Conservation (phyloP, 1,284 basidiomycete genomes). For the Ganoderma sinense region DNA sequence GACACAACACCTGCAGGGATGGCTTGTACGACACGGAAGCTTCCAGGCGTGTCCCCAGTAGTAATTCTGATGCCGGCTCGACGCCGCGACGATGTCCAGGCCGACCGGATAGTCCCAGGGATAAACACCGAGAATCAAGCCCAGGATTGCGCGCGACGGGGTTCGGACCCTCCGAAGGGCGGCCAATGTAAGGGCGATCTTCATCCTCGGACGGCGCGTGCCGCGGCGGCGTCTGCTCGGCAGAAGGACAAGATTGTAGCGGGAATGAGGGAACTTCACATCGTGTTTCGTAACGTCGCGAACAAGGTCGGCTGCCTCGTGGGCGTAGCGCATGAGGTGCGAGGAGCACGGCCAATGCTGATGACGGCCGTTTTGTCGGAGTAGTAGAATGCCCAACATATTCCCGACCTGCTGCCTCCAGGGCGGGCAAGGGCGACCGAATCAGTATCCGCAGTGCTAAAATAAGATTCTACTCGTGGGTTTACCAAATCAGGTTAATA, state of each 20-base stretch:
- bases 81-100: not conserved
- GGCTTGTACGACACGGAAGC: not conserved
- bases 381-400: not conserved
- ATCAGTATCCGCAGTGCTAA: not conserved
- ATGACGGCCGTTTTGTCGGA: not conserved
- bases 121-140: not conserved
- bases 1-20: not conserved
- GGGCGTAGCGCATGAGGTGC: not conserved
- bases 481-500: not conserved
- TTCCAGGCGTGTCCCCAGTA: not conserved
- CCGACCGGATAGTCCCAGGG: not conserved
- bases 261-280: not conserved
- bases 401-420: not conserved
- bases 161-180: not conserved
- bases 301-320: not conserved
- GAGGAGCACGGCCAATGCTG: not conserved
- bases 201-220: not conserved
- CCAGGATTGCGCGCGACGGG: not conserved
- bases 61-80: not conserved
- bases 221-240: constrained; percentile 9
- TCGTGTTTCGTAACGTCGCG: not conserved
- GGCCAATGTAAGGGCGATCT: not conserved
- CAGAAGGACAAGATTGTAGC: not conserved
- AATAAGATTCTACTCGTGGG: not conserved
- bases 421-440: not conserved